These are phyloP conservation scores for Corynespora cassiicola DNA, from an alignment of 2,329 filamentous ascomycete genomes.

Conservation along the genomic window DNA sequence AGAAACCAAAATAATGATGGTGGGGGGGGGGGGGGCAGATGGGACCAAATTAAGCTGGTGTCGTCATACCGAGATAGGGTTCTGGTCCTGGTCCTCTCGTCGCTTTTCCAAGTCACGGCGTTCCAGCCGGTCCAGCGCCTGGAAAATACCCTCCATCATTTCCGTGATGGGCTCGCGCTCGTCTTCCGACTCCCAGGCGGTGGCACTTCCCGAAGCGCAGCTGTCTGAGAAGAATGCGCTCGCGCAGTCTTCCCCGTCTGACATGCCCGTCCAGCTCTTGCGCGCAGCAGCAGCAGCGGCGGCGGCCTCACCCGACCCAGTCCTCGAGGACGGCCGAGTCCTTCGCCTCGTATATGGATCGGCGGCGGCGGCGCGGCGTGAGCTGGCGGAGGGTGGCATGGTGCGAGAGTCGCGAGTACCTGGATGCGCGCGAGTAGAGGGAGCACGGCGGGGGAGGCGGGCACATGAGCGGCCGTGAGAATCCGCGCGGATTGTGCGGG, in stretches of 20 bases:
- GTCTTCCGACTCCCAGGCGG: slow-evolving; percentile 30
- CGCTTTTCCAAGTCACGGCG: slow-evolving; percentile 25
- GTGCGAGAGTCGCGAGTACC: slow-evolving; percentile 33
- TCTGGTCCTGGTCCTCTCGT: slow-evolving; percentile 20
- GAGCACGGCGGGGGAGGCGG: slow-evolving; percentile 38
- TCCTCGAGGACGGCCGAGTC: slow-evolving; percentile 41
- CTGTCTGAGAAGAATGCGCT: too few relatives aligned
- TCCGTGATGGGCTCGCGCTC: slow-evolving; percentile 27
- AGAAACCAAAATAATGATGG: too few relatives aligned
- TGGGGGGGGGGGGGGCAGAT: too few relatives aligned
- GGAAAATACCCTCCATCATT: slow-evolving; percentile 31
- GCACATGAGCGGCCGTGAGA: slow-evolving; percentile 44
- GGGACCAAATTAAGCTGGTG: slow-evolving; percentile 17
- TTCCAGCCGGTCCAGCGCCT: slow-evolving; percentile 38
- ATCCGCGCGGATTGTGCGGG: slow-evolving; percentile 30
- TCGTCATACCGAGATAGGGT: slow-evolving; percentile 42
- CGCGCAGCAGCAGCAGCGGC: slow-evolving; percentile 17
- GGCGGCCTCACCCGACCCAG: slow-evolving; percentile 42
- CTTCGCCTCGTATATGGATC: slow-evolving; percentile 41
- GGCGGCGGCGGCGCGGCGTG: slow-evolving; percentile 38
- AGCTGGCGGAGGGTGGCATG: slow-evolving; percentile 40
- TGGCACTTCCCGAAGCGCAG: slow-evolving; percentile 20
- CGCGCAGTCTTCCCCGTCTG: slow-evolving; percentile 19
- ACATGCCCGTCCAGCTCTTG: slow-evolving; percentile 12
- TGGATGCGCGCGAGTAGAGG: slow-evolving; percentile 43